These are phyloP conservation scores for Chrysoporthe austroafricana DNA, from an alignment of 2,329 filamentous ascomycete genomes.

Conservation along the genomic window DNA sequence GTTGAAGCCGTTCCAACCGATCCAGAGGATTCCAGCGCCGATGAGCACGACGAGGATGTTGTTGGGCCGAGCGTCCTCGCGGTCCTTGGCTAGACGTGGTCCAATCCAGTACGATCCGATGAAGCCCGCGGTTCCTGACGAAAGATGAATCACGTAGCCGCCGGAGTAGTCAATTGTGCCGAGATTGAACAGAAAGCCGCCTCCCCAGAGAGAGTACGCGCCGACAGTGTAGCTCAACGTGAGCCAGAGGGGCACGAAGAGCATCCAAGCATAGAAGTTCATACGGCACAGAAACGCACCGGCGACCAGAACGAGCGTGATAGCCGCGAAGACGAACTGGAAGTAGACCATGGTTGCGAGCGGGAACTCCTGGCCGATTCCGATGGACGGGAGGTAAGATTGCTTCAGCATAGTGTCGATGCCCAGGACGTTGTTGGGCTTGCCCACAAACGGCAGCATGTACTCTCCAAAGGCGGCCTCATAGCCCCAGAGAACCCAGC, in stretches of 20 bases:
- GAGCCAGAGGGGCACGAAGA: slow-evolving; percentile 56
- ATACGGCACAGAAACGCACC: slow-evolving; percentile 52
- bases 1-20: slow-evolving; percentile 59
- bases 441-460: slow-evolving; percentile 54
- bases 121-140: slow-evolving; percentile 54
- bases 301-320: slow-evolving; percentile 52
- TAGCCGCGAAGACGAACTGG: slow-evolving; percentile 57
- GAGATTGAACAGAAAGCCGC: slow-evolving; percentile 39
- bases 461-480: slow-evolving; percentile 52
- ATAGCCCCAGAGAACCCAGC: slow-evolving; percentile 55
- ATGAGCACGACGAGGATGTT: slow-evolving; percentile 49
- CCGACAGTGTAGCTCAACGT: slow-evolving; percentile 35
- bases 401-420: slow-evolving; percentile 49
- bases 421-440: slow-evolving; percentile 49
- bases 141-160: slow-evolving; percentile 57
- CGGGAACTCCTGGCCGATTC: slow-evolving; percentile 46
- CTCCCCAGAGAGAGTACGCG: slow-evolving; percentile 28
- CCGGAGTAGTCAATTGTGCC: slow-evolving; percentile 57
- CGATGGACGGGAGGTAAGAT: slow-evolving; percentile 46
- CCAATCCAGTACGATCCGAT: slow-evolving; percentile 52
- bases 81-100: slow-evolving; percentile 48
- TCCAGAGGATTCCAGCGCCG: slow-evolving; percentile 55
- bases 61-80: slow-evolving; percentile 50
- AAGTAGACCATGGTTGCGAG: slow-evolving; percentile 56
- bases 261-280: slow-evolving; percentile 56